Conservation (phyloP, 768 basidiomycete species). For the Tubosaeta sp. region DNA sequence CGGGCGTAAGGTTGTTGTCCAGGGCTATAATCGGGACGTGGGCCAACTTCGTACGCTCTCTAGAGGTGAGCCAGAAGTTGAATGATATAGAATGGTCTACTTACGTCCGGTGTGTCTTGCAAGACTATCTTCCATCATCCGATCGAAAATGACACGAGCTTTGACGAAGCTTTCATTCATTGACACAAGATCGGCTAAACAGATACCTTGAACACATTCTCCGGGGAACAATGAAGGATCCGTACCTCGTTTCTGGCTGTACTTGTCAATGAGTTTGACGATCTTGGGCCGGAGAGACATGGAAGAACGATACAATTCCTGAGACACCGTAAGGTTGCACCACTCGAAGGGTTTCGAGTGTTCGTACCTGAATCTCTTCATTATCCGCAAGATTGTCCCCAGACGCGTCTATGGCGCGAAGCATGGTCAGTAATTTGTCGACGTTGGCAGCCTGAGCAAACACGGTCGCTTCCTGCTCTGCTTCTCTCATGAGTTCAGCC, state of each 20-base stretch:
- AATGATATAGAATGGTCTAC: conserved; percentile 11
- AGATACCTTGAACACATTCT: background rate
- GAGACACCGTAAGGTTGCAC: background rate
- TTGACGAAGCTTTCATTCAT: conserved; percentile 95
- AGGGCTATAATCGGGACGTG: conserved; percentile 28
- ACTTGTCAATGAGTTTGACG: conserved; percentile 94
- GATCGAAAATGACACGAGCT: conserved; percentile 85
- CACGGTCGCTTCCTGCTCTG: conserved; percentile 81
- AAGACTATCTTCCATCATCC: conserved; percentile 90
- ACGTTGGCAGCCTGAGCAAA: conserved; percentile 85
- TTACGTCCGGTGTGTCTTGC: conserved; percentile 66
- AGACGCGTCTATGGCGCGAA: conserved; percentile 66
- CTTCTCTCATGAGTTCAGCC: conserved; percentile 72
- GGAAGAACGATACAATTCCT: conserved; percentile 88
- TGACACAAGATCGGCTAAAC: conserved; percentile 80
- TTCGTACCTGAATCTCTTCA: conserved; percentile 77
- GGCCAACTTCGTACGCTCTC: conserved; percentile 49
- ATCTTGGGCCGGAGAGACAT: conserved; percentile 93
- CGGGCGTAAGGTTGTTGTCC: conserved; percentile 25
- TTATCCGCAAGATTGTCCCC: conserved; percentile 87
- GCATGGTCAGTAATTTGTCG: conserved; percentile 71
- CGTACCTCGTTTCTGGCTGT: conserved; percentile 83
- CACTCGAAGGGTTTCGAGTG: background rate
- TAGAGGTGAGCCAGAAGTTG: conserved; percentile 5
- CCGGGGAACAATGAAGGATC: background rate